phyloP scores from a whole-genome alignment of 495 filamentous ascomycete genomes.

The Rostrohypoxylon terebratum region DNA sequence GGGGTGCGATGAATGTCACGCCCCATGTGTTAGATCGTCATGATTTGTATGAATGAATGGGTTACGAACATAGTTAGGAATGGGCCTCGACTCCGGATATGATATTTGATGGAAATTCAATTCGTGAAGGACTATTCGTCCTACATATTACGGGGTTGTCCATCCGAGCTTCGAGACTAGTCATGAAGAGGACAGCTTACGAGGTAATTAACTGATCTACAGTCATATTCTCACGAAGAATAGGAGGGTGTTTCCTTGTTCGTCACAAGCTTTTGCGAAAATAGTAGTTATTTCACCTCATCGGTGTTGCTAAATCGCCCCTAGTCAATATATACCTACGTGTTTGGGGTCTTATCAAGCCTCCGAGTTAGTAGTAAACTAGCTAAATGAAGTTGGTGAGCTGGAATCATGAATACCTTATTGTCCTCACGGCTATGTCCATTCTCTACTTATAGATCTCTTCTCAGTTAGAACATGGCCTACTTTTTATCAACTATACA shows the following conservation, averaged over 20 bases:
- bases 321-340: neutral
- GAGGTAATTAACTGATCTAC: neutral
- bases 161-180: neutral
- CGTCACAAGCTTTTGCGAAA: neutral
- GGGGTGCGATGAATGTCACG: neutral
- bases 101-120: neutral
- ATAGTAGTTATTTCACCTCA: neutral
- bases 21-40: neutral
- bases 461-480: neutral
- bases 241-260: neutral
- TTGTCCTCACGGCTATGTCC: too few species aligned
- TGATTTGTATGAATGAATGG: neutral
- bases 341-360: neutral
- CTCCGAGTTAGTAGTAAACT: neutral
- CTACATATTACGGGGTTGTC: neutral
- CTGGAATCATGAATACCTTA: neutral
- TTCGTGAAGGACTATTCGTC: neutral
- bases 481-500: neutral
- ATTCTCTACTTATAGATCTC: neutral
- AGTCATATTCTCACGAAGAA: neutral
- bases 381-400: neutral
- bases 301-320: neutral
- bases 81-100: neutral
- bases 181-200: neutral
- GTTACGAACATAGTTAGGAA: neutral